phyloP scores from a whole-genome alignment of 2,329 filamentous ascomycete species.

The Pyrenophora tritici-repentis region DNA sequence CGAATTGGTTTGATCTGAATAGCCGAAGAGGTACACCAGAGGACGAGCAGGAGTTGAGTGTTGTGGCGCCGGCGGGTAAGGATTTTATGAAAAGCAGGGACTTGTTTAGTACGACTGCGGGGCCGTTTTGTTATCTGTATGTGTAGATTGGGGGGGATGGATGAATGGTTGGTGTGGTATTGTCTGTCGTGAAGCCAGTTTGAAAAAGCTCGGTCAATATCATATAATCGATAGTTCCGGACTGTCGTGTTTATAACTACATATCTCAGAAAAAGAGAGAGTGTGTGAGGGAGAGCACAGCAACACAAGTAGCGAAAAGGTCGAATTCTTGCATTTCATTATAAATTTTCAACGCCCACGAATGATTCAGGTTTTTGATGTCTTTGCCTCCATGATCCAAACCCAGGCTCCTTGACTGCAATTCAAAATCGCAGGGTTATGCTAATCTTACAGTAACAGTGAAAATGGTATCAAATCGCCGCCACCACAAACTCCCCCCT shows the following conservation, averaged over 20 bases:
- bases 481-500: too few relatives aligned
- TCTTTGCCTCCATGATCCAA: background rate
- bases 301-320: too few relatives aligned
- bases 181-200: too few relatives aligned
- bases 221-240: too few relatives aligned
- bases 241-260: too few relatives aligned
- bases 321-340: background rate
- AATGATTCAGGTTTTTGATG: too few relatives aligned
- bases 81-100: conserved; percentile 31
- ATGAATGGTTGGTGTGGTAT: too few relatives aligned
- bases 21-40: conserved; percentile 47
- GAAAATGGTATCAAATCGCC: conserved; percentile 4
- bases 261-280: too few relatives aligned
- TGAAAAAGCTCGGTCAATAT: too few relatives aligned
- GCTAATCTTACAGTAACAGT: background rate
- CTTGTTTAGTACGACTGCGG: conserved; percentile 36
- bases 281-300: too few relatives aligned
- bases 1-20: conserved; percentile 51
- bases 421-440: background rate
- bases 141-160: too few relatives aligned
- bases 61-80: conserved; percentile 29
- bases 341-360: background rate
- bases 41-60: conserved; percentile 33
- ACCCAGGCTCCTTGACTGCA: background rate
- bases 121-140: conserved; percentile 44